Base-by-base conservation (phyloP, 345 rosid species). In the Bruguiera parviflora region DNA sequence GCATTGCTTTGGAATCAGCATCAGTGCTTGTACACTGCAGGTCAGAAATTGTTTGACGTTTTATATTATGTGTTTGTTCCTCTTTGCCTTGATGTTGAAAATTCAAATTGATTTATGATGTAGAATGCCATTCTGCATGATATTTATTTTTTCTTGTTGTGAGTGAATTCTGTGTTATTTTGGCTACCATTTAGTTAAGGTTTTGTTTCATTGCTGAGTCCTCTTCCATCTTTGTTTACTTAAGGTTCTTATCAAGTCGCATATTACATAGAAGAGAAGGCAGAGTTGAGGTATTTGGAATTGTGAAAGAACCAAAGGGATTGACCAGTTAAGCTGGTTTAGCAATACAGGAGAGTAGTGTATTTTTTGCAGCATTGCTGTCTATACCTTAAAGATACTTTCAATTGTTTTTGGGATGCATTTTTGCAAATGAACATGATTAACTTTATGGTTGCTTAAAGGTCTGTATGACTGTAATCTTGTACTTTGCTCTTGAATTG, bases 11-110 rank as follows among this genome's bases (percentile, higher is more conserved):
- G 80, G 99, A 96, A 75, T 87, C 96, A 55, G 97, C 99, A 53
- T 86, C 99, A 5, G 96, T 96, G 68, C 98, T 96, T 75, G 97
- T 96, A 53, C 99, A 96, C 73, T 96, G 98, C 93, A 95, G 98
- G 99, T 89, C 37, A 63, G 80, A 71, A 71, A 56, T 56, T 22
- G 16, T 56, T 43, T 43, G 47, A 11, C 11, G 47, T 13, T 43
- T 43, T 43, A 15, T 43, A 43, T 43, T 43, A 2, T 43, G 16
- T 43, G 16, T 15, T 13, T 43, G 18, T 43, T 56, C 25, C 25
- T 56, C 16, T 27, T 21, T 55, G 29, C 18, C 6, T 22, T 56
- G 11, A 22, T 24, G 29, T 22, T 56, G 59, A 24, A 21, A 56
- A 13, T 27, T 56, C 2, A 22, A 56, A 1, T 55, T 24, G 28